Conservation (phyloP, 2,329 filamentous ascomycete species). For the Madurella mycetomatis region DNA sequence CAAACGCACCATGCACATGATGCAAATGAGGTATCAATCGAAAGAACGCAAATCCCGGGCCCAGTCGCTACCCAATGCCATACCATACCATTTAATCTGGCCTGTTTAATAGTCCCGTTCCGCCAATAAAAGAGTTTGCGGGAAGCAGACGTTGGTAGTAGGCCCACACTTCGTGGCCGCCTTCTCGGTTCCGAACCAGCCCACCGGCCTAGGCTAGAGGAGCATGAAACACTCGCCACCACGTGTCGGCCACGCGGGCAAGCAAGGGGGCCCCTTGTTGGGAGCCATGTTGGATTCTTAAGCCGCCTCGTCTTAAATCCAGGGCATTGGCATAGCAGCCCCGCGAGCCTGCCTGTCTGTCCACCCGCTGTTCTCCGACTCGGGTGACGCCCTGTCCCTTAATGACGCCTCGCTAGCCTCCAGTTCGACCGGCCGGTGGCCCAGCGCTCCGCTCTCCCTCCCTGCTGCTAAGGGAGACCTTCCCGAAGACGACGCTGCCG, state of each 20-base stretch:
- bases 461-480: neutral
- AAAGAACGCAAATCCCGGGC: neutral
- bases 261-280: neutral
- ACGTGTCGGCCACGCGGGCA: neutral
- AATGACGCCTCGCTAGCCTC: constrained; percentile 7
- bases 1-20: no score
- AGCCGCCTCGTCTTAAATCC: constrained; percentile 10
- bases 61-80: neutral
- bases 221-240: neutral
- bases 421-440: constrained; percentile 9
- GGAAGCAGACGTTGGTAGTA: neutral
- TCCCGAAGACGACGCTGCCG: neutral
- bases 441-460: constrained; percentile 9
- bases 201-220: neutral
- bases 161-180: no score
- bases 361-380: constrained; percentile 18
- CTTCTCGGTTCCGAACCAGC: neutral
- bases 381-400: constrained; percentile 12
- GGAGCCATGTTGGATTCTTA: neutral
- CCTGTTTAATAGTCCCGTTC: no score
- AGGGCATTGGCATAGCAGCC: constrained; percentile 10
- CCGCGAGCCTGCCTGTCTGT: constrained; percentile 15
- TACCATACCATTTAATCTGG: neutral
- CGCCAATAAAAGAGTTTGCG: neutral
- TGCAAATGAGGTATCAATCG: neutral